Evolutionary conservation across 345 rosid genomes (phyloP).

Genomic region (Carallia brachiata): DNA sequence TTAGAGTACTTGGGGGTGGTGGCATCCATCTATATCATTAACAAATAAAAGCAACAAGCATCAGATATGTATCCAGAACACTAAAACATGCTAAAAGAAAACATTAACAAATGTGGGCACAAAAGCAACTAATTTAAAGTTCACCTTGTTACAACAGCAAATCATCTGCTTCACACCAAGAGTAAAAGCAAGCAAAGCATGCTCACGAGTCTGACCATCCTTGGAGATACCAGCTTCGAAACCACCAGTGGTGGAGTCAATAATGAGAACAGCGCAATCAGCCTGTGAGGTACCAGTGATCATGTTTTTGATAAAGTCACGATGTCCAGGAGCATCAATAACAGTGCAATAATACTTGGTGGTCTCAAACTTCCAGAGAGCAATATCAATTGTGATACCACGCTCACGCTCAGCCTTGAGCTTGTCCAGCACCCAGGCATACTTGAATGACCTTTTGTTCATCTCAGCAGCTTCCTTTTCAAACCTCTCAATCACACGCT

Average conservation of each 20-base stretch:
- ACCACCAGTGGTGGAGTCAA: constrained; percentile 84
- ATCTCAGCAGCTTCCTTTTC: constrained; percentile 85
- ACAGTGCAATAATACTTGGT: constrained; percentile 74
- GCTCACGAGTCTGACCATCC: constrained; percentile 87
- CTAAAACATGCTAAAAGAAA: not conserved
- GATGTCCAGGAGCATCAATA: constrained; percentile 77
- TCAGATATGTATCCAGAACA: too few species aligned
- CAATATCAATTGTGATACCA: constrained; percentile 76
- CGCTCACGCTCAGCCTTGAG: constrained; percentile 83
- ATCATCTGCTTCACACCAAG: constrained; percentile 79
- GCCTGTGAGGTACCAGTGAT: constrained; percentile 84
- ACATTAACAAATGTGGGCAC: not conserved
- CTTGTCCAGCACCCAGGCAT: constrained; percentile 84
- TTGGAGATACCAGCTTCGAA: constrained; percentile 84
- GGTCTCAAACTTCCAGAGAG: constrained; percentile 75
- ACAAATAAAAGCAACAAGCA: not conserved
- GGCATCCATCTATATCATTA: constrained; percentile 49
- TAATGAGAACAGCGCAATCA: constrained; percentile 73
- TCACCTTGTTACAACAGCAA: constrained; percentile 73
- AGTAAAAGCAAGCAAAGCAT: constrained; percentile 64
- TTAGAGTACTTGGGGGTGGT: constrained; percentile 79
- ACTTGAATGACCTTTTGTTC: constrained; percentile 80
- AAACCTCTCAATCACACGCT: constrained; percentile 78
- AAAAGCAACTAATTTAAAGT: not conserved
- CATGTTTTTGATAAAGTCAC: constrained; percentile 85